phyloP scores from a whole-genome alignment of 371 early-diverging fungal genomes.

The Circinella umbellata region DNA sequence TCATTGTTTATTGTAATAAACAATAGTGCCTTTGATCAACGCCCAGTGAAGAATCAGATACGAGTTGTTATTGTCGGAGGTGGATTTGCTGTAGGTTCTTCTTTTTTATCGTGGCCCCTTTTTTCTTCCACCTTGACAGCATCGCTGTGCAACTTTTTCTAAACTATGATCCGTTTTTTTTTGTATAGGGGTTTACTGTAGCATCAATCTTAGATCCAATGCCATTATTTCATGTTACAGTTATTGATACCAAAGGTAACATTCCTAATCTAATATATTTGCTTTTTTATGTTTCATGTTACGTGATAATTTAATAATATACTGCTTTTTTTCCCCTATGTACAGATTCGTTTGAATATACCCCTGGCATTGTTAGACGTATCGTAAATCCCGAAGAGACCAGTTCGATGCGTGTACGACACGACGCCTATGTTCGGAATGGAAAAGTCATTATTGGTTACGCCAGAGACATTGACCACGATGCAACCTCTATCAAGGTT shows the following conservation, averaged over 20 bases:
- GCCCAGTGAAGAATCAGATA: constrained; percentile 12
- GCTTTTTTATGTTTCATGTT: neutral
- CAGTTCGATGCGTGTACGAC: constrained; percentile 39
- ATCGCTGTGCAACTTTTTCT: neutral
- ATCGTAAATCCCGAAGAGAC: constrained; percentile 33
- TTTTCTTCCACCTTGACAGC: neutral
- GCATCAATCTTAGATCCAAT: constrained; percentile 52
- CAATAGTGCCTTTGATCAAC: neutral
- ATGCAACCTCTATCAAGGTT: constrained; percentile 32
- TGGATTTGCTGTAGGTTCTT: constrained; percentile 45
- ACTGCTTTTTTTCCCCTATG: neutral
- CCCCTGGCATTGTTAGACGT: constrained; percentile 42
- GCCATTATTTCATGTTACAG: constrained; percentile 48
- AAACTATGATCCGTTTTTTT: neutral
- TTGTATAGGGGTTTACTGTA: constrained; percentile 45
- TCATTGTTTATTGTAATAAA: neutral
- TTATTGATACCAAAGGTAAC: constrained; percentile 54
- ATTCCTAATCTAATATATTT: neutral
- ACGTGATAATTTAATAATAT: too few relatives aligned
- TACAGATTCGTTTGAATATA: constrained; percentile 47
- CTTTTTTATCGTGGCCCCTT: neutral
- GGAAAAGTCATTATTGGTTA: constrained; percentile 52
- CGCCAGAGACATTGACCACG: constrained; percentile 35
- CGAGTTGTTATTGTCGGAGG: constrained; percentile 50
- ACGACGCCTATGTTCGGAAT: constrained; percentile 45